phyloP scores from a whole-genome alignment of 768 basidiomycete species.

The Hemileccinum impolitum region DNA sequence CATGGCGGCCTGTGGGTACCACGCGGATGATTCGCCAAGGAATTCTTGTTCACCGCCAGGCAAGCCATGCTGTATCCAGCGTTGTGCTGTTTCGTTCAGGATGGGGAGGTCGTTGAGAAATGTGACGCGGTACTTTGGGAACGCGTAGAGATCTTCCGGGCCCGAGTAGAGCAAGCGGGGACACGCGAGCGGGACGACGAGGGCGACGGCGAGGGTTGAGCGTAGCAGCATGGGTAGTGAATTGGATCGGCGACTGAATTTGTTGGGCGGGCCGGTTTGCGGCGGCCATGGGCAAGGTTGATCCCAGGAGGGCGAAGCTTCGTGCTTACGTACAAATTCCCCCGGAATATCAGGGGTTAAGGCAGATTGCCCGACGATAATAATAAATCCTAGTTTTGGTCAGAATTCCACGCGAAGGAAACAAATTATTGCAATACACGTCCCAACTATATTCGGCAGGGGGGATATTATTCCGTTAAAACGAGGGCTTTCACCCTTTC shows the following conservation, averaged over 20 bases:
- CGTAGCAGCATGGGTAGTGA: constrained; percentile 23
- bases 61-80: constrained; percentile 72
- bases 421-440: constrained; percentile 59
- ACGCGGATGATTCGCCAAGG: constrained; percentile 50
- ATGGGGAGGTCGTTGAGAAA: constrained; percentile 81
- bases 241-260: constrained; percentile 35
- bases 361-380: constrained; percentile 51
- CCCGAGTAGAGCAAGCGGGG: constrained; percentile 58
- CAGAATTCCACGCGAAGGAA: constrained; percentile 62
- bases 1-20: constrained; percentile 37
- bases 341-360: constrained; percentile 59
- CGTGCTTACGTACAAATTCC: constrained; percentile 60
- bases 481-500: constrained; percentile 62
- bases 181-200: constrained; percentile 14
- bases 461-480: constrained; percentile 69
- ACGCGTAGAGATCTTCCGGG: constrained; percentile 77
- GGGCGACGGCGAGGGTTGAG: constrained; percentile 8
- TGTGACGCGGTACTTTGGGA: constrained; percentile 76
- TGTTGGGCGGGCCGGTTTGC: constrained; percentile 15
- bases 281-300: neutral
- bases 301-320: constrained; percentile 35
- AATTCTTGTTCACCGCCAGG: constrained; percentile 76
- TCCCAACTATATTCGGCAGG: constrained; percentile 69
- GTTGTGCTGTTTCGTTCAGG: constrained; percentile 64
- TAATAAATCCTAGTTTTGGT: constrained; percentile 57